Base-by-base conservation (phyloP, 2,329 filamentous ascomycete genomes). In the Hirsutella rhossiliensis region DNA sequence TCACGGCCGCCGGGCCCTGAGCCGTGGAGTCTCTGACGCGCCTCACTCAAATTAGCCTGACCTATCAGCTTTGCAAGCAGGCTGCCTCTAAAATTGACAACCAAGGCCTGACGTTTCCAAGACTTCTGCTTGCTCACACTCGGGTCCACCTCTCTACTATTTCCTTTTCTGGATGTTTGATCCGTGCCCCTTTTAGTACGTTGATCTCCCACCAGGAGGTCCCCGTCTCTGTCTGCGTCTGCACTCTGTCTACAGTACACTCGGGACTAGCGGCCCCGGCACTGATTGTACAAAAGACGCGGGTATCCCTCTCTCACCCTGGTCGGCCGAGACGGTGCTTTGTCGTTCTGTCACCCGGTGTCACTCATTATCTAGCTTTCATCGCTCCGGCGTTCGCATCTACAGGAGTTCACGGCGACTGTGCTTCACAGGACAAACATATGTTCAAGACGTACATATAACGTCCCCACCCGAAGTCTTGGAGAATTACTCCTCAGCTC, bases 121-220 rank as follows among this genome's bases (percentile, higher is more conserved):
- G 23, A 13, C 41, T 32, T 40, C 29, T 41, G 44, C 43, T 44
- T 41, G 13, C 31, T 48, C 29, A 46, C 50, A 50, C 50, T 52
- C 48, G 52, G 45, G 49, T 48, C 51, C 48, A 52, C 51, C 52
- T 60, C 57, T 59, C 58, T 61, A 53, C 55, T 57, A 64, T 63
- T 64, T 56, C 62, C 61, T 55, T 54, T 62, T 63, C 56, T 56
- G 63, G 63, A 52, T 48, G 56, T 55, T 50, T 54, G 55, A 61
- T 61, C 58, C 62, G 58, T 57, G 57, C 59, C 55, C 56, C 49
- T 56, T 40, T 28, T 40, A 40, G 54, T 53, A 48, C 54, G 55
- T 60, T 55, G 48, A 54, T 53, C 51, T 49, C 40, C 38, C n/a
- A 15, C 37, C 15, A 39, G 38, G 11, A 39, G 50, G 42, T 52